Evolutionary conservation across 2,329 filamentous ascomycete genomes (phyloP), one percentile per base, ranked within the genome.

Genomic region (Claviceps paspali): DNA sequence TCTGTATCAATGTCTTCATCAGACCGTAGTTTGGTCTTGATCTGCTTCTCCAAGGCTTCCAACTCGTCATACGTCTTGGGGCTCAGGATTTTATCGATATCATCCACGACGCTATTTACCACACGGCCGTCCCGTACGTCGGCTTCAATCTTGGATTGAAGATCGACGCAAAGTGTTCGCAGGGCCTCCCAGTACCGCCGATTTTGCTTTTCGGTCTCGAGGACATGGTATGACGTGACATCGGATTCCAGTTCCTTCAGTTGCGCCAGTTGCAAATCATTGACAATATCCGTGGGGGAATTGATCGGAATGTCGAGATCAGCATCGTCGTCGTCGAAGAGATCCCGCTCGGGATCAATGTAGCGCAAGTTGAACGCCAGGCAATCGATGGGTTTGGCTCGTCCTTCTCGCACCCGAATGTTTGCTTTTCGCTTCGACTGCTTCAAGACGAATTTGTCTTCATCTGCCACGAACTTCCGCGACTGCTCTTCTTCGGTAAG

Each of bases 341-440:
- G 61, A 52, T 92, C 79, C 49, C 81, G 78, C 34, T 87, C 83
- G 22, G 78, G 70, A 54, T 98, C 91, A 46, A 96, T 79, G 44
- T 88, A 83, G 46, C 85, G 79, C 44, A 98, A 64, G 42, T 83
- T 92, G 51, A 96, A 91, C 1, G 87, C 85, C 32, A 98, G 72
- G 68, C 83, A 87, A 62, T 98, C 91, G 51, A 96, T 88, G 8
- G 88, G 82, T 53, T 85, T 87, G 39, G 88, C 87, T 47, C 92
- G 76, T 9, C 82, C 82, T 57, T 92, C 87, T 48, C 86, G 83
- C 32, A 96, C 86, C 29, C 91, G 80, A 48, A 98, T 92, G 46
- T 87, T 83, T 29, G 91, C 88, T 65, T 95, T 96, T 66, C 92
- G 96, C 68, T 96, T 98, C 33, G 88, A 82, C 61, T 98, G 91